Conservation (phyloP, 768 basidiomycete genomes). For the Lactarius deliciosus region DNA sequence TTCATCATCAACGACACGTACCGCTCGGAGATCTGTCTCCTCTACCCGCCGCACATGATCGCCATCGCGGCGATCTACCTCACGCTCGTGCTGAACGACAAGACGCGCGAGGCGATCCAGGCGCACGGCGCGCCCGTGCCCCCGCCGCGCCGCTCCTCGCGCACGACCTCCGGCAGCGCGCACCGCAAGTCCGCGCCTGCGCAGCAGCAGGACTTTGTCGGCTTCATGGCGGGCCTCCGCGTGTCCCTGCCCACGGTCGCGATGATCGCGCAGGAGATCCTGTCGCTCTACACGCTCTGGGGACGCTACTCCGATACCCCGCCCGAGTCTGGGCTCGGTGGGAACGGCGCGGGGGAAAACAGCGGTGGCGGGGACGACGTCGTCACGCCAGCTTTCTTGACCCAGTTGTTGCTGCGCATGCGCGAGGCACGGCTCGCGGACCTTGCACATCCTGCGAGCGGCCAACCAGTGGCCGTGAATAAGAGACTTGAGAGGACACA, state of each 20-base stretch:
- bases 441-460: constrained; percentile 48
- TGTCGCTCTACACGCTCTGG: constrained; percentile 88
- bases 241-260: constrained; percentile 80
- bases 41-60: constrained; percentile 93
- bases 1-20: constrained; percentile 97
- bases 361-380: constrained; percentile 31
- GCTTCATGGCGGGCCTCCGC: constrained; percentile 84
- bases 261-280: constrained; percentile 87
- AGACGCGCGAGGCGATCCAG: constrained; percentile 47
- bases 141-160: constrained; percentile 55
- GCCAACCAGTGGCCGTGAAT: constrained; percentile 58
- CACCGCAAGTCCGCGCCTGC: constrained; percentile 33
- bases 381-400: constrained; percentile 60
- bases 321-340: constrained; percentile 31
- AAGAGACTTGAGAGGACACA: constrained; percentile 74
- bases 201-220: constrained; percentile 59
- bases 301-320: constrained; percentile 73
- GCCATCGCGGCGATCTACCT: constrained; percentile 91
- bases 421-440: constrained; percentile 62
- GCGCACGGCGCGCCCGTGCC: constrained; percentile 35
- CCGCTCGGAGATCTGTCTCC: constrained; percentile 87
- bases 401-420: constrained; percentile 61
- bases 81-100: constrained; percentile 71
- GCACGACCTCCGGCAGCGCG: constrained; percentile 40
- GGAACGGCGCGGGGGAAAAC: constrained; percentile 26